Conservation (phyloP, 2,329 filamentous ascomycete species). For the Capronia coronata region DNA sequence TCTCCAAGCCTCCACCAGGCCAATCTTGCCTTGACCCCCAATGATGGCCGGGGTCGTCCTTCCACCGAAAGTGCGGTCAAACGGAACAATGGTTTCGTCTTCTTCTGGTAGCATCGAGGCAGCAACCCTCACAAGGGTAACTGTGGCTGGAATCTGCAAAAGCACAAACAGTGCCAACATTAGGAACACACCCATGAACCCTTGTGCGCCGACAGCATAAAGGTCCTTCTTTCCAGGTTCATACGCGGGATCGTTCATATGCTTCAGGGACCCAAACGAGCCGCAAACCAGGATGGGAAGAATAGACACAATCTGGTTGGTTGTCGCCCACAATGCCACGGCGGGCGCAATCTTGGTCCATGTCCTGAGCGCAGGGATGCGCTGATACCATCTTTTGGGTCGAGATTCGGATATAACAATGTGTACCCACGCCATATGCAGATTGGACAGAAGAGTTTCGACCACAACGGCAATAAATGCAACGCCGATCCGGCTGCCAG, state of each 20-base stretch:
- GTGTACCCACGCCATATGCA: constrained; percentile 76
- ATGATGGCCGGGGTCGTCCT: constrained; percentile 67
- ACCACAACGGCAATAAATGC: constrained; percentile 51
- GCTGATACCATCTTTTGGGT: constrained; percentile 57
- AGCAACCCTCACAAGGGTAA: constrained; percentile 74
- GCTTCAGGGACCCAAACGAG: constrained; percentile 45
- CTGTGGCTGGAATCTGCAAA: constrained; percentile 66
- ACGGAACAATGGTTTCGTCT: constrained; percentile 77
- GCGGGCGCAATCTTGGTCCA: constrained; percentile 67
- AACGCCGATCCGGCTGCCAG: constrained; percentile 43
- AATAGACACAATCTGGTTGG: constrained; percentile 44
- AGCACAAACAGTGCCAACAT: constrained; percentile 49
- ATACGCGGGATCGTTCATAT: constrained; percentile 32
- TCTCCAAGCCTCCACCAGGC: constrained; percentile 69
- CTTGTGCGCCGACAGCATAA: constrained; percentile 34
- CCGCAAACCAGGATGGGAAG: constrained; percentile 39
- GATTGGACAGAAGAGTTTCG: constrained; percentile 57
- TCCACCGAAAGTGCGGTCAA: constrained; percentile 79
- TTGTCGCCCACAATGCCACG: constrained; percentile 54
- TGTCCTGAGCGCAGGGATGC: constrained; percentile 60
- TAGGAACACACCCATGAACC: constrained; percentile 44
- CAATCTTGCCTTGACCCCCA: constrained; percentile 64
- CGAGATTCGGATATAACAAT: constrained; percentile 70
- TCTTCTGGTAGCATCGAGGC: constrained; percentile 77
- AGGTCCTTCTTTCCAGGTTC: constrained; percentile 33